Base-by-base conservation (phyloP, 306 rosid species). In the Prunus mume region DNA sequence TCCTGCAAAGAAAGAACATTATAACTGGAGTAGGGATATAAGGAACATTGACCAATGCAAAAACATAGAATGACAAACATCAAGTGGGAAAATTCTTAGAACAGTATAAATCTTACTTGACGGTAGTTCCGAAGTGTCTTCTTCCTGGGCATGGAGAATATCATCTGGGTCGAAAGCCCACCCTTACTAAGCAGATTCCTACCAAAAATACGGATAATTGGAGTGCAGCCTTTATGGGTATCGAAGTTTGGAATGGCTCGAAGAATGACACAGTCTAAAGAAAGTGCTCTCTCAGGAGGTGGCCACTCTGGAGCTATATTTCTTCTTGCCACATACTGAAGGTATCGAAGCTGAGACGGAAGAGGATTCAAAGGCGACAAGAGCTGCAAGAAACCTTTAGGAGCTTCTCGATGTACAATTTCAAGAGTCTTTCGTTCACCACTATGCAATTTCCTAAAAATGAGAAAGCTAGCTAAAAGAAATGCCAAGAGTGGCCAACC, bases 401-500 rank as follows among this genome's bases (percentile, higher is more conserved):
- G 98, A 22, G 98, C 96, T 82, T 94, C 98, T 55, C 91, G 86
- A 69, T 94, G 96, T 28, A 92, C 98, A 80, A 92, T 94, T 55
- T 94, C 97, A 15, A 94, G 98, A 10, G 93, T 92, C 84, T 74
- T 87, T 4, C 90, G 80, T 75, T 94, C 98, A 24, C 97, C 95
- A 32, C 89, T 88, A 71, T 94, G 96, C 69, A 86, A 61, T 78
- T 85, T 92, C 55, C 82, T 85, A 72, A 87, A 94, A 74, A 92
- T 88, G 52, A 94, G 78, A 74, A 94, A 86, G 60, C 92, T 83
- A 5, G 97, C 90, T 12, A 94, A 87, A 12, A 92, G 90, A 73
- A 90, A 92, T 15, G 97, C 97, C 73, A 94, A 83, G 55, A 92
- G 92, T 47, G 98, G 97, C 98, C 98, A 94, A 60, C 96, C 98